phyloP scores from a whole-genome alignment of 2,329 filamentous ascomycete genomes.

The Cercospora brassicicola region DNA sequence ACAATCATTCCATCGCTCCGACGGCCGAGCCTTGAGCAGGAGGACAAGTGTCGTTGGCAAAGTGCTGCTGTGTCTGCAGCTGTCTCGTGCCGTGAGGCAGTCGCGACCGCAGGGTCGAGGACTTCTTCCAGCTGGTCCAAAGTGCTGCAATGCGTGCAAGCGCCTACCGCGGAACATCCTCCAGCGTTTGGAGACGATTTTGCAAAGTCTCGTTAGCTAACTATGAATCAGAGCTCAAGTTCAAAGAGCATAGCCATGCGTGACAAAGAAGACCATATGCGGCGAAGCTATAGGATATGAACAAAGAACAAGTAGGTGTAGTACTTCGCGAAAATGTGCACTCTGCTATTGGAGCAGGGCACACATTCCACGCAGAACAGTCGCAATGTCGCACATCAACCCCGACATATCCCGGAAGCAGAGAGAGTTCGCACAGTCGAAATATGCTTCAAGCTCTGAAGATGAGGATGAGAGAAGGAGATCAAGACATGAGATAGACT shows the following conservation, averaged over 20 bases:
- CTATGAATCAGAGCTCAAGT: background rate
- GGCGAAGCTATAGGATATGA: background rate
- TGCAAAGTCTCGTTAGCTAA: background rate
- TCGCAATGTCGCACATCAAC: background rate
- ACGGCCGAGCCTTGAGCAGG: background rate
- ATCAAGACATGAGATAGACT: background rate
- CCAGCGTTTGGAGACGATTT: background rate
- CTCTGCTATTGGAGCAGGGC: background rate
- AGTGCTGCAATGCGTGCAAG: background rate
- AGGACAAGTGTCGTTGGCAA: background rate
- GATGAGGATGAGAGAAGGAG: background rate
- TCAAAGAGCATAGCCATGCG: background rate
- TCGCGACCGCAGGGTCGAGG: background rate
- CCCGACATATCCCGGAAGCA: background rate
- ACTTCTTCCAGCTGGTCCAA: background rate
- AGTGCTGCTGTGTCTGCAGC: background rate
- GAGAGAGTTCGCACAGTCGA: background rate
- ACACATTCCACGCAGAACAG: background rate
- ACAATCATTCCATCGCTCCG: background rate
- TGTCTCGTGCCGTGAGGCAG: background rate
- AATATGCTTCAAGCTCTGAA: constrained; percentile 7
- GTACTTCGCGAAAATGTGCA: background rate
- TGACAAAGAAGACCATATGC: background rate
- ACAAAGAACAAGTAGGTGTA: background rate
- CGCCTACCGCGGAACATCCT: background rate